Evolutionary conservation across 441 rosid genomes (phyloP), one percentile per base, ranked within the genome.

Genomic region (Erysimum cheiri): DNA sequence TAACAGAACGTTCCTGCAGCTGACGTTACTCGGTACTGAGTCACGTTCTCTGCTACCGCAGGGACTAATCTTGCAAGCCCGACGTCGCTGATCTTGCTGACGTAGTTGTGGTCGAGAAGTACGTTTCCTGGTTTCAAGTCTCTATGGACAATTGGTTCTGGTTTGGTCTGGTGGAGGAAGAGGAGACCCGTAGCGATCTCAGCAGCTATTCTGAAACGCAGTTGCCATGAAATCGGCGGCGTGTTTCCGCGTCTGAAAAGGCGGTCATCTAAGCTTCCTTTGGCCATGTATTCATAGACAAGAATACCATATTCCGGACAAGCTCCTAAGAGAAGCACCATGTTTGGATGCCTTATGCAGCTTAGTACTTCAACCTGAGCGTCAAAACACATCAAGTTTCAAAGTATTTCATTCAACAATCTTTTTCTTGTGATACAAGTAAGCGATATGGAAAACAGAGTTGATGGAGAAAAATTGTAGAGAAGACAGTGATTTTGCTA

Each of bases 311-410:
- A 86, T 73, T 88, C 89, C 1, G 93, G 86, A 77, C 93, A 88
- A 44, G 93, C 93, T 64, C 93, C 93, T 47, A 88, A 66, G 35
- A 88, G 88, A n/a, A 88, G 90, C 55, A 88, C 90, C 90, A 88
- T 88, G 80, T 85, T 84, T n/a, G 93, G 93, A 80, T 88, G 93
- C 69, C 93, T 73, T 69, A 88, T 86, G 82, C 87, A 77, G 78
- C 89, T 84, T 40, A 88, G 81, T 24, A 88, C 85, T 70, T 86
- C 88, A 72, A 88, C 78, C 93, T 88, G 71, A 13, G 47, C 1
- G 39, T 46, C 55, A 63, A 54, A 52, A 36, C 39, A 60, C 41
- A 24, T 52, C 6, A 37, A 31, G 54, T 56, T 28, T 55, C 28
- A 54, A 29, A 56, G 1, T 1, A 15, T 37, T 6, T 19, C 14